Base-by-base conservation (phyloP, 164 flowering plant genomes). In the Chloranthus sessilifolius region DNA sequence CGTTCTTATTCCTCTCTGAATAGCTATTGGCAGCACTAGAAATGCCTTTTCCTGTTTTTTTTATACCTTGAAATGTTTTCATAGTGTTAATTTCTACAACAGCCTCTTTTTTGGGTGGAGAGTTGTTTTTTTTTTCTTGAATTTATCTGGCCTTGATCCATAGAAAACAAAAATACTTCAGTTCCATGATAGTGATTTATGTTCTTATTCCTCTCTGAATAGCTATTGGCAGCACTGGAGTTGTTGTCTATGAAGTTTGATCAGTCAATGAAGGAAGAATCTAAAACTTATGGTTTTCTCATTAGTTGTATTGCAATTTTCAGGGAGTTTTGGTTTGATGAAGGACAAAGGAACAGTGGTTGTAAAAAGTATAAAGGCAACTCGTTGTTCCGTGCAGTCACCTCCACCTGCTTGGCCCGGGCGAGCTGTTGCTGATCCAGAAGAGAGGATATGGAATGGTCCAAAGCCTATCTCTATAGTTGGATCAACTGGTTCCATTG, bases 331-430 rank as follows among this genome's bases (percentile, higher is more conserved):
- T 42, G 28, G 58, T 58, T 60, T 78, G 41, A 83, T 64, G 73
- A 88, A 69, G 64, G 87, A 69, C 22, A 62, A 35, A 53, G 71
- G 72, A 30, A 51, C 20, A 16, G 14, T 59, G 24, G 22, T 30
- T 69, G 65, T 63, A 10, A n/a, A n/a, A n/a, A 14, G 57, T 23
- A 63, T 64, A 5, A 70, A 66, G 61, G 46, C 75, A 31, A 64
- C 53, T 48, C 75, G 85, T 69, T 85, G 64, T 56, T 59, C 95
- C 22, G 81, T 62, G 10, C 81, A 72, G 67, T 49, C 69, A 15
- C 81, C 82, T 9, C 92, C 96, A 41, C 86, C 97, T 11, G 97
- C 97, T 6, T 89, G 97, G 95, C 89, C 97, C 1, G 95, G 95
- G 34, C 63, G 89, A 50, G 95, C 95, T 38, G 63, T 70, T 41